A percentile compares a stretch with the other conserved stretches of the same genome.
Evolutionary conservation across 805 yeast species (phyloP).

Genomic region (Metschnikowia continentalis): DNA sequence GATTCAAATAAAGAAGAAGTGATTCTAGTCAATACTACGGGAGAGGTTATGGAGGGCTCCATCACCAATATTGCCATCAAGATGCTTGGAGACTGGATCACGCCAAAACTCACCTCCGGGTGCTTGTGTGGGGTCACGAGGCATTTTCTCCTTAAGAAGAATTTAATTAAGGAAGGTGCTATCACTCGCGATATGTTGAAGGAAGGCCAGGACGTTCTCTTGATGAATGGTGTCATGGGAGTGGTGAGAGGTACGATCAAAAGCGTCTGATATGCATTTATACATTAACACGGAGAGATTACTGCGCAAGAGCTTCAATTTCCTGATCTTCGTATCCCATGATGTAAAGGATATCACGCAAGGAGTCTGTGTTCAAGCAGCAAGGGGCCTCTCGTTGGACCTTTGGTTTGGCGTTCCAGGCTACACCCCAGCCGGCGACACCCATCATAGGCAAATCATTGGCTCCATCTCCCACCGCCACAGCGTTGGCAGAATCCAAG

Average conservation of each 20-base stretch:
- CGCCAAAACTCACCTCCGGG: conserved; percentile 77
- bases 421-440: conserved; percentile 88
- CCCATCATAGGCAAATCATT: conserved; percentile 93
- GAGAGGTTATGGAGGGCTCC: conserved; percentile 72
- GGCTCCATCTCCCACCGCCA: conserved; percentile 97
- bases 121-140: conserved; percentile 84
- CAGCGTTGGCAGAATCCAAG: conserved; percentile 49
- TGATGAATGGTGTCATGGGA: conserved; percentile 84
- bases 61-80: conserved; percentile 73
- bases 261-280: neutral
- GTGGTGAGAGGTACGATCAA: conserved; percentile 56
- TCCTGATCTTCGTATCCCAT: conserved; percentile 67
- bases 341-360: conserved; percentile 74
- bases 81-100: conserved; percentile 56
- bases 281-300: neutral
- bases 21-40: conserved; percentile 51
- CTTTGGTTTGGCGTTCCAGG: conserved; percentile 95
- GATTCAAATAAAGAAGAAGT: conserved; percentile 60
- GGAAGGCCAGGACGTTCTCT: conserved; percentile 64
- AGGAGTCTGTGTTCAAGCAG: conserved; percentile 66
- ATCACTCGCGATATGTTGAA: conserved; percentile 44
- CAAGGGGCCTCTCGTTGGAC: conserved; percentile 85
- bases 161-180: conserved; percentile 50
- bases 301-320: conserved; percentile 25
- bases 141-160: conserved; percentile 53